Evolutionary conservation across 257 asterid genomes (phyloP), one percentile per base, ranked within the genome.

Genomic region (Solanum paucissectum): DNA sequence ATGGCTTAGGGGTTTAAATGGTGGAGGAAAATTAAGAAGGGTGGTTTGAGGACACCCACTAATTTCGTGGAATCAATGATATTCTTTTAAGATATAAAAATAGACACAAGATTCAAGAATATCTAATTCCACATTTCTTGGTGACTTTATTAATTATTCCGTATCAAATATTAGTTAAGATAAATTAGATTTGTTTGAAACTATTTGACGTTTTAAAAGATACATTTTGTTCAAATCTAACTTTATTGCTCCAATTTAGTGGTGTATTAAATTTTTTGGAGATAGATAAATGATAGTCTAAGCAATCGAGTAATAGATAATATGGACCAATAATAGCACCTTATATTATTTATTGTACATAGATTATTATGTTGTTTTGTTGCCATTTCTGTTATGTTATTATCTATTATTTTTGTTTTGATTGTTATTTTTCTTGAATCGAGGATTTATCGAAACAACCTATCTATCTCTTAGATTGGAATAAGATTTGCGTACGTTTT

Each of bases 31-130:
- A 64, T 64, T n/a, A 64, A 46, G 1, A 46, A 3, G 7, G 21
- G 18, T 55, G 55, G 58, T 60, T 89, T 27, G 90, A 89, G 91
- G 91, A 33, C 46, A 32, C 27, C 88, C 88, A 52, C 69, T 72
- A 49, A 83, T 32, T 68, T 87, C 32, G 91, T 69, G 25, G 68
- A 3, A 64, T 66, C 60, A 62, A 20, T 86, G 81, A 32, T 84
- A 14, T 29, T 75, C 29, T 76, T 34, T 23, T 66, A 55, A 84
- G 44, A 34, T 52, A 75, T 36, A 34, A 74, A 40, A 75, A 21
- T 38, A 10, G 33, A 29, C 23, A 16, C 32, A 21, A 75, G 83
- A 75, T 75, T 12, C 36, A 40, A 38, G 20, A 37, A 37, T 75
- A 75, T 74, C 82, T 5, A 74, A 36, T 36, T 73, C 49, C 82